Evolutionary conservation across 2,329 filamentous ascomycete species (phyloP).

Genomic region (Fusarium liriodendri): DNA sequence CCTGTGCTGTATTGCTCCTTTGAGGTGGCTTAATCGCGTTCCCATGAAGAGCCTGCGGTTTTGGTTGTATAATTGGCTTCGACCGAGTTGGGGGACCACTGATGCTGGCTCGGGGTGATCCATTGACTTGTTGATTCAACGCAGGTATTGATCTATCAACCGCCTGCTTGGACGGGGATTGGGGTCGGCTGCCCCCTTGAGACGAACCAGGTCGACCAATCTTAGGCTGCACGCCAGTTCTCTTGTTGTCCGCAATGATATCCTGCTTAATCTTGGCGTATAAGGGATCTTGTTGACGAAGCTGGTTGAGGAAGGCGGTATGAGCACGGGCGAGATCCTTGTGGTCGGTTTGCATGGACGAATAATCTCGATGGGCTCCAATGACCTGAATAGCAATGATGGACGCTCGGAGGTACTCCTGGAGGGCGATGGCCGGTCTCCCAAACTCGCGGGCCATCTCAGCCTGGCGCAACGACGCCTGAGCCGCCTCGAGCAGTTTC

Average conservation of each 20-base stretch:
- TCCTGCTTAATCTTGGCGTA: constrained; percentile 69
- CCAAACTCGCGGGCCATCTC: constrained; percentile 72
- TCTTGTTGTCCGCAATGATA: constrained; percentile 72
- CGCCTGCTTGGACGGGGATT: constrained; percentile 30
- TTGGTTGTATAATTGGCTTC: constrained; percentile 69
- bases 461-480: constrained; percentile 68
- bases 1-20: constrained; percentile 52
- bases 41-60: constrained; percentile 74
- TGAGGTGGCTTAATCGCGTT: constrained; percentile 57
- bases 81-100: constrained; percentile 43
- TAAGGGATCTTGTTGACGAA: constrained; percentile 58
- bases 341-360: constrained; percentile 68
- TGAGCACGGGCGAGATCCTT: constrained; percentile 62
- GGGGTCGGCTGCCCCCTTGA: constrained; percentile 25
- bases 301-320: constrained; percentile 60
- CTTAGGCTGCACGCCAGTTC: constrained; percentile 67
- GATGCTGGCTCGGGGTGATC: constrained; percentile 27
- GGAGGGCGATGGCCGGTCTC: constrained; percentile 79
- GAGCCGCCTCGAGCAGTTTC: constrained; percentile 64
- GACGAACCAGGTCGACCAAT: constrained; percentile 22
- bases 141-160: constrained; percentile 20
- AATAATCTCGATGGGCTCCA: constrained; percentile 80
- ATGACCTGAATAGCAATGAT: constrained; percentile 83
- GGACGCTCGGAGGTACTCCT: constrained; percentile 85
- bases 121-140: constrained; percentile 27